Conservation (phyloP, 768 basidiomycete genomes). For the Kwoniella dejecticola region DNA sequence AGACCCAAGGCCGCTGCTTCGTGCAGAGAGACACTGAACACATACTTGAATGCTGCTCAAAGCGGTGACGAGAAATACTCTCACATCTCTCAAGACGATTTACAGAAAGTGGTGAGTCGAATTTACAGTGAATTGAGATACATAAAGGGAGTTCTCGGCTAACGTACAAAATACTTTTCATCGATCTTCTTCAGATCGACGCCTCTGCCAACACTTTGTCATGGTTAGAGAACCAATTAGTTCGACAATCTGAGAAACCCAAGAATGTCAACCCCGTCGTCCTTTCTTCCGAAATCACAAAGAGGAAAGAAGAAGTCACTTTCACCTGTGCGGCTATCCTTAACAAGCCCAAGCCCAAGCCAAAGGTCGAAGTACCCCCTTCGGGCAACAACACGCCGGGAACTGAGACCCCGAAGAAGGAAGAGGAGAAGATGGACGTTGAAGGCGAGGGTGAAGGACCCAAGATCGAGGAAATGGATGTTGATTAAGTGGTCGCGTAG, state of each 20-base stretch:
- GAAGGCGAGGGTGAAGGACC: constrained; percentile 33
- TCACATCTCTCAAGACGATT: constrained; percentile 72
- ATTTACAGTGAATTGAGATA: neutral
- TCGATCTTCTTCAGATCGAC: constrained; percentile 66
- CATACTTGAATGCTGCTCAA: constrained; percentile 78
- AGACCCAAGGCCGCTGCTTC: constrained; percentile 70
- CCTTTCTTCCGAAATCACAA: constrained; percentile 75
- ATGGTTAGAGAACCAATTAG: constrained; percentile 93
- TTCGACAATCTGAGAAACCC: constrained; percentile 79
- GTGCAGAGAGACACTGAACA: constrained; percentile 85
- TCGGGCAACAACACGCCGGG: constrained; percentile 18
- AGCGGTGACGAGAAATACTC: constrained; percentile 74
- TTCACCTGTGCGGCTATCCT: constrained; percentile 89
- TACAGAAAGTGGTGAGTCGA: constrained; percentile 54
- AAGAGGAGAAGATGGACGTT: constrained; percentile 40
- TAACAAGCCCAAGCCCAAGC: constrained; percentile 88
- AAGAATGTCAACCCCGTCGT: constrained; percentile 88
- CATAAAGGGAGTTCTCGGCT: neutral
- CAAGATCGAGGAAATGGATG: constrained; percentile 56
- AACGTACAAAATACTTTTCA: neutral
- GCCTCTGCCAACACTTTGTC: constrained; percentile 85
- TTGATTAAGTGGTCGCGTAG: constrained; percentile 43
- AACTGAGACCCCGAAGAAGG: constrained; percentile 9
- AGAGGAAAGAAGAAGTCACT: constrained; percentile 89
- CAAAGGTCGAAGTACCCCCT: constrained; percentile 59